phyloP scores from a whole-genome alignment of 768 basidiomycete genomes.

The Pholiota microspora region DNA sequence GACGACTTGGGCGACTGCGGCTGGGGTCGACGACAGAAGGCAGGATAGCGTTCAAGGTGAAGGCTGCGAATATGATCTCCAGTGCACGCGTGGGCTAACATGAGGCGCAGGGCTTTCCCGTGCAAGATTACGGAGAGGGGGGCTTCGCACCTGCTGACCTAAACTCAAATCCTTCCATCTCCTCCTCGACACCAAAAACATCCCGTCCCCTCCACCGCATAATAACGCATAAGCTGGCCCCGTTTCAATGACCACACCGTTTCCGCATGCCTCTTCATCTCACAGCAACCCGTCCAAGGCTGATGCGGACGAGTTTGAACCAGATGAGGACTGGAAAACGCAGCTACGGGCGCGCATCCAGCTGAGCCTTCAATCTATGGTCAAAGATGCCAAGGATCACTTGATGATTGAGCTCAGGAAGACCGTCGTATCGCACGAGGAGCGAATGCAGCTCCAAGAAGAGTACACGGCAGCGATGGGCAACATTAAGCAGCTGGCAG shows the following conservation, averaged over 20 bases:
- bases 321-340: conserved; percentile 55
- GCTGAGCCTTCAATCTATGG: conserved; percentile 35
- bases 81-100: conserved; percentile 49
- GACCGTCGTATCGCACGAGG: conserved; percentile 28
- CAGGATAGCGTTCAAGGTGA: conserved; percentile 22
- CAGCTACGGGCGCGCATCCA: conserved; percentile 48
- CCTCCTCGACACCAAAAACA: conserved; percentile 16
- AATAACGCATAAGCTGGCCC: conserved; percentile 8
- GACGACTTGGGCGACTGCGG: conserved; percentile 9
- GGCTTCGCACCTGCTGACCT: conserved; percentile 23
- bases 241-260: conserved; percentile 33
- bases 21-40: conserved; percentile 15
- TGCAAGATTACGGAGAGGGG: conserved; percentile 29
- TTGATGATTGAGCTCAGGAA: conserved; percentile 49
- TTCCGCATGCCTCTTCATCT: conserved; percentile 22
- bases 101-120: conserved; percentile 52
- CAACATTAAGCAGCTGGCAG: conserved; percentile 41
- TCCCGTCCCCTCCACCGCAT: conserved; percentile 11
- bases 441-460: conserved; percentile 31
- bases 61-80: conserved; percentile 19
- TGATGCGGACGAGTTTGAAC: conserved; percentile 41
- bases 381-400: conserved; percentile 65
- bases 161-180: conserved; percentile 12
- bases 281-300: conserved; percentile 18
- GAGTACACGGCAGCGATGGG: conserved; percentile 42